phyloP scores from a whole-genome alignment of 2,329 filamentous ascomycete genomes.

The Aspergillus fumigatus region DNA sequence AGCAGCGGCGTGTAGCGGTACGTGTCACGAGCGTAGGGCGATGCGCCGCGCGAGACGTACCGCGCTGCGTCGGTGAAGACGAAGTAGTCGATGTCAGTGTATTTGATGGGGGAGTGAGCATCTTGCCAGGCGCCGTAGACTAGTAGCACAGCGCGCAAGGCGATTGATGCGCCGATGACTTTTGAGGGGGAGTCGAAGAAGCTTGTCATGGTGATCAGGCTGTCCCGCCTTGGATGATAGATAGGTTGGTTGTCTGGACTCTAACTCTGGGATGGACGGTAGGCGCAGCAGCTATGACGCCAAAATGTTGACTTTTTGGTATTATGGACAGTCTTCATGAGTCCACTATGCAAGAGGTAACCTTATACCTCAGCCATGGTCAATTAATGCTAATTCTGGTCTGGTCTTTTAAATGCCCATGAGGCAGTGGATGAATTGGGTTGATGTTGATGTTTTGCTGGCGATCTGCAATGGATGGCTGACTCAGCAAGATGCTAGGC shows the following conservation, averaged over 20 bases:
- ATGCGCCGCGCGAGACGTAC: constrained; percentile 61
- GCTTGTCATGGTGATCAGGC: constrained; percentile 10
- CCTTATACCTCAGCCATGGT: neutral
- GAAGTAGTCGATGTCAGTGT: constrained; percentile 97
- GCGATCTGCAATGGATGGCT: neutral
- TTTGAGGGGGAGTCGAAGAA: constrained; percentile 30
- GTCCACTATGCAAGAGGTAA: neutral
- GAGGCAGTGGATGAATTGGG: neutral
- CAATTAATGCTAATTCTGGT: neutral
- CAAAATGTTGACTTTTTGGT: neutral
- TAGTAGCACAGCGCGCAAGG: constrained; percentile 69
- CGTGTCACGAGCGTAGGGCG: constrained; percentile 84
- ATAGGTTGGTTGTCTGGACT: constrained; percentile 8
- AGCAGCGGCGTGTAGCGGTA: constrained; percentile 96
- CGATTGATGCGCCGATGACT: constrained; percentile 39
- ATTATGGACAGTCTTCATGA: neutral
- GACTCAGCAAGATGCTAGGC: neutral
- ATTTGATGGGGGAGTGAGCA: constrained; percentile 85
- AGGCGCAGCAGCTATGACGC: too few species aligned
- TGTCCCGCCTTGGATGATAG: neutral
- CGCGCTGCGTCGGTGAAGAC: constrained; percentile 95
- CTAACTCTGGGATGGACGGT: neutral
- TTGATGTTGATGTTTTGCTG: neutral
- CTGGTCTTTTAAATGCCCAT: neutral
- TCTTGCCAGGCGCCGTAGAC: constrained; percentile 92